These are phyloP conservation scores for Sporothrix euskadiensis DNA, from an alignment of 2,329 filamentous ascomycete species.

Conservation along the genomic window DNA sequence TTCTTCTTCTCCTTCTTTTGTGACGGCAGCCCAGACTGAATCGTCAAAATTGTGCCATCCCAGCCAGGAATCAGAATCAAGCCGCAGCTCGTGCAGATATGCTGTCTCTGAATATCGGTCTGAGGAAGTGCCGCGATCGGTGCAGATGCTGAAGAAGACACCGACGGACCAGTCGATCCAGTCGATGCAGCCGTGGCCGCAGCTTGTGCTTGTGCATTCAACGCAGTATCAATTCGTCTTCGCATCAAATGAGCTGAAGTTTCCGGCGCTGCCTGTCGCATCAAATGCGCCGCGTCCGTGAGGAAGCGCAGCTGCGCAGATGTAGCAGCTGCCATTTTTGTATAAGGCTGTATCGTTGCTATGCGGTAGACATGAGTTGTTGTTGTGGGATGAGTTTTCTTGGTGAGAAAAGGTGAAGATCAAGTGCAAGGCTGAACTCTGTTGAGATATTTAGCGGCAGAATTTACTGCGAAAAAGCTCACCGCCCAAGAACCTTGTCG, in stretches of 20 bases:
- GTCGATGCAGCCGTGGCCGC: constrained; percentile 39
- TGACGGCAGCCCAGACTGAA: constrained; percentile 39
- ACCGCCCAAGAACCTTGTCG: background rate
- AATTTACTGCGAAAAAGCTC: background rate
- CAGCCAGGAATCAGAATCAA: constrained; percentile 59
- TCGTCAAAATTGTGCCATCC: constrained; percentile 42
- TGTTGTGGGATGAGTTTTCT: background rate
- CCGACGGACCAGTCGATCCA: background rate
- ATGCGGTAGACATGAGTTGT: background rate
- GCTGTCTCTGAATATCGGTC: constrained; percentile 54
- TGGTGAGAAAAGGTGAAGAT: background rate
- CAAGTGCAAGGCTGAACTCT: background rate
- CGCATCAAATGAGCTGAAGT: constrained; percentile 62
- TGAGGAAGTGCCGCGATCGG: constrained; percentile 29
- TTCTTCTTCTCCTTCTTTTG: constrained; percentile 35
- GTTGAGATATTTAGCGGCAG: constrained; percentile 3
- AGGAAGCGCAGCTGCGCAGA: constrained; percentile 48
- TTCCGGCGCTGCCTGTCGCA: constrained; percentile 54
- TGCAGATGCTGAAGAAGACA: background rate
- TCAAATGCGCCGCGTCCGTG: constrained; percentile 60
- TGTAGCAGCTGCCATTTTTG: constrained; percentile 20
- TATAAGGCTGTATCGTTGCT: background rate
- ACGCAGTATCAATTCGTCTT: constrained; percentile 52
- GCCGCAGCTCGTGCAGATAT: constrained; percentile 61
- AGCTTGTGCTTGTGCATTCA: constrained; percentile 36